Evolutionary conservation across 139 green algal genomes (phyloP).

Genomic region (Chlorella sp.): DNA sequence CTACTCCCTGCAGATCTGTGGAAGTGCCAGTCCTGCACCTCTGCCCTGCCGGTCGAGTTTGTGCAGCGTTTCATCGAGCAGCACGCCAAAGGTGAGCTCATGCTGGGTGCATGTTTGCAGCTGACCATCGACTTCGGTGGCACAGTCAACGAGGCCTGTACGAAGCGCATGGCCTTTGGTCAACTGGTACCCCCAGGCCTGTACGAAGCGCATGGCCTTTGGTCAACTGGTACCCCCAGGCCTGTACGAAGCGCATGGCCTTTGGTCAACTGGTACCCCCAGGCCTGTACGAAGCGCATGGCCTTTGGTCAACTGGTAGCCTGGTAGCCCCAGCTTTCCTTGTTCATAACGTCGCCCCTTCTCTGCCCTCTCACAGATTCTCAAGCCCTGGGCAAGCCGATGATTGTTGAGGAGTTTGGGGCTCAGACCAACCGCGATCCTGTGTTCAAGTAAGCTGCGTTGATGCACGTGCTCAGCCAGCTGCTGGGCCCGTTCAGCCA

Average conservation of each 20-base stretch:
- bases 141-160: too few species aligned
- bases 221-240: background rate
- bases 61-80: conserved; percentile 34
- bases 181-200: too few species aligned
- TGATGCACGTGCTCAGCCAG: too few species aligned
- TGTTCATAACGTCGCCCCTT: background rate
- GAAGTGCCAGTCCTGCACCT: conserved; percentile 14
- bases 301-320: too few species aligned
- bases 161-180: too few species aligned
- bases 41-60: conserved; percentile 3
- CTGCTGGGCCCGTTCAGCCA: too few species aligned
- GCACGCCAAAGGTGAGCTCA: conserved; percentile 29
- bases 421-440: conserved; percentile 16
- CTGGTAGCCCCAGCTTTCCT: too few species aligned
- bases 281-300: too few species aligned
- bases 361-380: conserved; percentile 26
- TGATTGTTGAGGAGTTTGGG: conserved; percentile 57
- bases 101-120: too few species aligned
- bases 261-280: too few species aligned
- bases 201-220: too few species aligned
- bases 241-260: background rate
- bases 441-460: conserved; percentile 24
- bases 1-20: conserved; percentile 18
- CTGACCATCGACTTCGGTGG: too few species aligned
- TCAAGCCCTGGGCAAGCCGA: conserved; percentile 36